These are phyloP conservation scores for Suillus fuscotomentosus DNA, from an alignment of 768 basidiomycete genomes.

Conservation along the genomic window DNA sequence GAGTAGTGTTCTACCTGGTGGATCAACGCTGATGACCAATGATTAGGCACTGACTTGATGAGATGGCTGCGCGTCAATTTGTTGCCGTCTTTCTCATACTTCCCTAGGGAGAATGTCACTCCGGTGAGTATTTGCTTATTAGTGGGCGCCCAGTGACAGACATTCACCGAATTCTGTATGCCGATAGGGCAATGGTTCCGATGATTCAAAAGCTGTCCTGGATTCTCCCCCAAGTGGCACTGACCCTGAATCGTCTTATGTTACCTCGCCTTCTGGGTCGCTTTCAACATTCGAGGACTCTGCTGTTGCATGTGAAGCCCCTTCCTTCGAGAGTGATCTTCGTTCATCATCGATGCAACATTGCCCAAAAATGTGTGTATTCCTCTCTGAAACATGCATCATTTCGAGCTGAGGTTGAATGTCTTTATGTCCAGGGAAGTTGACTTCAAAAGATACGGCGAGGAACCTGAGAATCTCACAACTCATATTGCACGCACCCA, in stretches of 20 bases:
- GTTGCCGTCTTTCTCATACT: neutral
- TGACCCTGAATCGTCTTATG: neutral
- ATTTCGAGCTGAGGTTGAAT: neutral
- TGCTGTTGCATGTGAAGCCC: neutral
- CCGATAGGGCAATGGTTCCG: neutral
- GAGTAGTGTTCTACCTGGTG: neutral
- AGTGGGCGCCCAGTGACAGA: neutral
- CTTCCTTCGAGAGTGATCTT: neutral
- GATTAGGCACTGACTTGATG: neutral
- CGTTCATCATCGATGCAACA: neutral
- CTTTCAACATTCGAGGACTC: neutral
- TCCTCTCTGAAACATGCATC: neutral
- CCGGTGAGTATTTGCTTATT: neutral
- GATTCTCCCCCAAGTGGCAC: neutral
- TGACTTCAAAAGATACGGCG: neutral
- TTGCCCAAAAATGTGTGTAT: neutral
- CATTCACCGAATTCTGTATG: neutral
- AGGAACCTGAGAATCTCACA: neutral
- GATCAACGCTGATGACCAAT: neutral
- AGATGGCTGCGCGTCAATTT: neutral
- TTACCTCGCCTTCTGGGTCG: neutral
- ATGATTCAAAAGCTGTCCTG: neutral
- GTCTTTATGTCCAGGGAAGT: neutral
- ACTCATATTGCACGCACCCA: neutral
- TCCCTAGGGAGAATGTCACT: neutral